These are phyloP conservation scores for Melocanna baccifera DNA, from an alignment of 176 grass and related monocot species.

Conservation along the genomic window DNA sequence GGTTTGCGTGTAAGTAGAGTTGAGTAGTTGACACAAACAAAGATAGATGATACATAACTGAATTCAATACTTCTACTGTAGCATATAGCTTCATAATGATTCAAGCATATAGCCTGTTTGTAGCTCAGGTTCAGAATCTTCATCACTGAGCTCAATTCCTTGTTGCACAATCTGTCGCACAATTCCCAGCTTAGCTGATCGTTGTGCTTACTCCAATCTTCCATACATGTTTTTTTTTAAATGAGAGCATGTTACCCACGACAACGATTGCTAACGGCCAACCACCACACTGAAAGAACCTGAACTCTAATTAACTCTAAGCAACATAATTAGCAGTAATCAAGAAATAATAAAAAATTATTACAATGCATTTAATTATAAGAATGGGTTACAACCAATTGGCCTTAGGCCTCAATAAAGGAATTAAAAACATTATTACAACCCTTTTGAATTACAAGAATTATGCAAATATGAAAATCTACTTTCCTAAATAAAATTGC, in stretches of 20 bases:
- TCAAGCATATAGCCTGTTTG: neutral
- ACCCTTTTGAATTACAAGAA: no score
- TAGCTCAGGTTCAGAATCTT: slow-evolving; percentile 42
- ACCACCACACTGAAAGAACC: neutral
- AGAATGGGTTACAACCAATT: no score
- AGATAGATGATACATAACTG: neutral
- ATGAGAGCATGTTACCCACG: slow-evolving; percentile 21
- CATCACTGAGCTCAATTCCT: slow-evolving; percentile 12
- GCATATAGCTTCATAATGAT: neutral
- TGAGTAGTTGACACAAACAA: neutral
- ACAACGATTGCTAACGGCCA: slow-evolving; percentile 34
- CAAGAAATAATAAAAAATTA: no score
- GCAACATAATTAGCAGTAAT: no score
- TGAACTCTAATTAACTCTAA: no score
- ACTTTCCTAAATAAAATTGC: no score
- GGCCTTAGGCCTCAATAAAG: no score
- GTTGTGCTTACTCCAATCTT: slow-evolving; percentile 20
- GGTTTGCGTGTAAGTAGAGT: neutral
- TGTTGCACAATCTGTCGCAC: neutral
- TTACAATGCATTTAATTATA: no score
- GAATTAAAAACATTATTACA: no score
- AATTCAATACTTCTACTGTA: neutral
- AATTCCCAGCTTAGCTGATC: slow-evolving; percentile 18
- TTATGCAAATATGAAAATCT: no score
- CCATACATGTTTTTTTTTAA: neutral